Evolutionary conservation across 2,329 filamentous ascomycete species (phyloP), one percentile per base, ranked within the genome.

Genomic region (Monilinia vaccinii-corymbosi): DNA sequence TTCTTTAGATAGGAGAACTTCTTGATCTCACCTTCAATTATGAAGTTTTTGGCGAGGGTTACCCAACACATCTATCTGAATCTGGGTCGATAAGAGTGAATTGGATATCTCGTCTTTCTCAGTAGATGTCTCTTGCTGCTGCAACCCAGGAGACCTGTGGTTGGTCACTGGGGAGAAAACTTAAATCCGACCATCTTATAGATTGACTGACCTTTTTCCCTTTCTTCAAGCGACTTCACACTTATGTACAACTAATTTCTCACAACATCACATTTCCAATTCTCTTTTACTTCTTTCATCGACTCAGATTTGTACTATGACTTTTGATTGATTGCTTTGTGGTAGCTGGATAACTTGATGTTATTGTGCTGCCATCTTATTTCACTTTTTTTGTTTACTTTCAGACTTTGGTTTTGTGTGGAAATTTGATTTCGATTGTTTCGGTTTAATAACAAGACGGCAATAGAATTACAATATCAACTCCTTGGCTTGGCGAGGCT

Each of bases 51-150:
- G n/a, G 18, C 0, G n/a, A 44, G 10, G 13, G 16, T 32, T 44
- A 31, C 18, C 18, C 1, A 6, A 3, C 49, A 42, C 7, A 14
- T 11, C 18, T 42, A 11, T 42, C 23, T 4, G 11, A 32, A 44
- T 53, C n/a, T 55, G 25, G 51, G 18, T 55, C 51, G 28, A 55
- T 55, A 32, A 32, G 4, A 44, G 38, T 55, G 51, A 55, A 55
- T 55, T 1, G 11, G 6, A 11, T 5, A n/a, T 55, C 32, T 44
- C 7, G 2, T n/a, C 11, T 7, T 32, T 44, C 13, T 44, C 25
- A 28, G 0, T 28, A 32, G 11, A 21, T 44, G 18, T 44, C 11
- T 53, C 13, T 23, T 11, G 9, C 40, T 45, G 5, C n/a, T n/a
- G n/a, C n/a, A n/a, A 16, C 11, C 11, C 11, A 11, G n/a, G n/a